These are phyloP conservation scores for Camptophora hylomeconis DNA, from an alignment of 2,329 filamentous ascomycete genomes.

Conservation along the genomic window DNA sequence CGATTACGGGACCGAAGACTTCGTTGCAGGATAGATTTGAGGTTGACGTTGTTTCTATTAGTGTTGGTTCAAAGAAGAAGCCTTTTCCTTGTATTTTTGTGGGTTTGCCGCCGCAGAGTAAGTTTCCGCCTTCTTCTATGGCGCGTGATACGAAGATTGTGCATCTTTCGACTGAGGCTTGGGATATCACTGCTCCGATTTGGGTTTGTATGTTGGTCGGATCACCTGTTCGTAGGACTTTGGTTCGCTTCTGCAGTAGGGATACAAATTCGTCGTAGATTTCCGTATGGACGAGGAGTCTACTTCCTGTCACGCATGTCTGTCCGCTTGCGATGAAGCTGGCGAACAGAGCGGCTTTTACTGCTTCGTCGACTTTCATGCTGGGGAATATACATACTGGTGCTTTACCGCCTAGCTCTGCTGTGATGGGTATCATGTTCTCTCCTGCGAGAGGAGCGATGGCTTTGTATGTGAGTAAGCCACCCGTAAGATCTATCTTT, in stretches of 20 bases:
- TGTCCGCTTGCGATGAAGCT: conserved; percentile 42
- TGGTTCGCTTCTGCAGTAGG: conserved; percentile 34
- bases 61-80: conserved; percentile 37
- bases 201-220: conserved; percentile 43
- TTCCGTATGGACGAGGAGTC: conserved; percentile 37
- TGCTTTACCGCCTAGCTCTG: conserved; percentile 19
- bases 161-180: conserved; percentile 28
- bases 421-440: conserved; percentile 17
- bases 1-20: conserved; percentile 40
- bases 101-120: conserved; percentile 36
- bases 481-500: conserved; percentile 18
- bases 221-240: conserved; percentile 42
- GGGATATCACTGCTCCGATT: conserved; percentile 53
- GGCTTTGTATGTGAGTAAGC: conserved; percentile 15
- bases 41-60: conserved; percentile 24
- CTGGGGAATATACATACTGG: conserved; percentile 19
- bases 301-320: conserved; percentile 43
- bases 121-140: conserved; percentile 26
- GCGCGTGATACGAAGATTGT: conserved; percentile 24
- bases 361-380: conserved; percentile 14
- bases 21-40: conserved; percentile 25
- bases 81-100: conserved; percentile 41
- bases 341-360: conserved; percentile 23
- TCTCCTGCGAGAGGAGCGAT: conserved; percentile 12
- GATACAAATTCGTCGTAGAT: conserved; percentile 30